Base-by-base conservation (phyloP, 768 basidiomycete species). In the Russula olivacea region DNA sequence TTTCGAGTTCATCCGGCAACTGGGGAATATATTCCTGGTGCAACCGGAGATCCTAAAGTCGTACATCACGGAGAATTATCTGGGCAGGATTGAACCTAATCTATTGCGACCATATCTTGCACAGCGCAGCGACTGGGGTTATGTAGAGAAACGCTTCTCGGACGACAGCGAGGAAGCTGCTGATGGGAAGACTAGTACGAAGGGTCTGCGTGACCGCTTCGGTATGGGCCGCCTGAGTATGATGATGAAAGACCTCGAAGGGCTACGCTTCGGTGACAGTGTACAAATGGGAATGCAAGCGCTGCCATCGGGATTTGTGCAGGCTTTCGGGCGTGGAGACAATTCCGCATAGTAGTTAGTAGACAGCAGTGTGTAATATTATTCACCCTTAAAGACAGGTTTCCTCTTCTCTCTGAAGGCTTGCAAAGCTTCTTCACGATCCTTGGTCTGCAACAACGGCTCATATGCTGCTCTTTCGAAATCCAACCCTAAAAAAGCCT, bases 1-100 rank as follows among this genome's bases (percentile, higher is more conserved):
- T 25, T 99, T 96, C 76, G 97, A 98, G 72, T 98, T 98, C 77
- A 87, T 98, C 66, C 88, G 95, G 45, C 95, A 98, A 74, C 85
- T 99, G 5, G 97, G 96, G 68, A 96, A 98, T 71, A 82, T 95
- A 66, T 99, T 98, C 81, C 88, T 98, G 66, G 91, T 99, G 54
- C 91, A 88, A 58, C 95, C 96, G 8, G 94, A 98, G 66, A 91
- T 95, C 61, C 82, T 99, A 67, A 91, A 89, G 68, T 91, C 94
- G 4, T 98, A 97, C 76, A 93, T 98, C 73, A 91, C 88, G 11
- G 95, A 97, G 71, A 89, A 88, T 61, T 92, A 93, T 73, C 86
- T 99, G 15, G 93, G 93, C 10, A 83, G 93, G 19, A 94, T 99
- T 68, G 96, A 98, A 67, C 76, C 90, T 3, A 80, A 80, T 19